Base-by-base conservation (phyloP, 2,329 filamentous ascomycete genomes). In the Verticillium albo-atrum region DNA sequence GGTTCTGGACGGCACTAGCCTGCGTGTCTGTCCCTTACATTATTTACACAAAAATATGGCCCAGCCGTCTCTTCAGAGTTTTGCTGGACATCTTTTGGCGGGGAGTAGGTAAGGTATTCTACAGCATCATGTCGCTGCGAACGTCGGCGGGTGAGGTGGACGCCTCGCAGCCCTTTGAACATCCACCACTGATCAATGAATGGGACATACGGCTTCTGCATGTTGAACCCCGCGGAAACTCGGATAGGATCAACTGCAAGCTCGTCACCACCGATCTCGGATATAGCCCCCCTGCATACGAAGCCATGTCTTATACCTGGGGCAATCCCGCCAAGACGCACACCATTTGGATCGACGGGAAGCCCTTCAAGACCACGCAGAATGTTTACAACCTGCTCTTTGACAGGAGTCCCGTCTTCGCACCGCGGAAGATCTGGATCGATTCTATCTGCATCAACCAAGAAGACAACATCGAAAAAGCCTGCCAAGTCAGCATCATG, bases 361-460 rank as follows among this genome's bases (percentile, higher is more conserved):
- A 37, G 27, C 37, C 17, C 25, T 50, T 61, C 27, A 51, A 47
- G 14, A 58, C 62, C 54, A 63, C 62, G 28, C 30, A 59, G n/a
- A 61, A 61, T 12, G 59, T 64, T 23, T 59, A 61, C 51, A 52
- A 53, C 25, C 57, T 57, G 7, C 55, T 64, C 23, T 55, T 35
- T 4, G 52, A 63, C 12, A 15, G 61, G n/a, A 51, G 61, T 20
- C 47, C 25, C 14, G n/a, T 34, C 17, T 37, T 52, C 17, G 54
- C 53, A 26, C 14, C 34, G n/a, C 37, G 61, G 25, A 59, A 34
- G 27, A 64, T 77, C 9, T 77, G 74, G 74, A 70, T 75, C 3
- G 75, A 77, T 37, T 73, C 76, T 62, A 65, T 77, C 52, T 77
- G 75, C 63, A 75, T 77, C 59, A 75, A 77, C 59, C 75, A 77